Base-by-base conservation (phyloP, 768 basidiomycete species). In the Wakefieldia striispora region DNA sequence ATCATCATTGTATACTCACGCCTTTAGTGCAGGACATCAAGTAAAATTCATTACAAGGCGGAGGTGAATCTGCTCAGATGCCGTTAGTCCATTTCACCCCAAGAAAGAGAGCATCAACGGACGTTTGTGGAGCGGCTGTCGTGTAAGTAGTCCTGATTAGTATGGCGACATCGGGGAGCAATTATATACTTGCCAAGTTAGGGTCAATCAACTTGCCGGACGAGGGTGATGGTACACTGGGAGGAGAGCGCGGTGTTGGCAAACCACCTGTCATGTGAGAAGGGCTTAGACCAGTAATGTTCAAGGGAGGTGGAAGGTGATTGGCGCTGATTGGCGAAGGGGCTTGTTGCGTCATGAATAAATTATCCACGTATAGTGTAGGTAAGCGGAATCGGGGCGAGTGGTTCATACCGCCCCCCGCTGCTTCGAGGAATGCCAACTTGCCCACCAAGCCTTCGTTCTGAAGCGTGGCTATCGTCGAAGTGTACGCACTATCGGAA, bases 41-140 rank as follows among this genome's bases (percentile, higher is more conserved):
- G 67, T 91, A 91, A 62, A 82, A 79, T 68, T 91, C 88, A 59
- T 91, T 91, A 73, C 89, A 91, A 11, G 89, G 89, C 13, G 89
- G 88, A 29, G 89, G 89, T 51, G 77, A 80, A 70, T 91, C 89
- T 91, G 65, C 40, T 46, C 39, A 51, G 41, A 33, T 37, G 44
- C 29, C 6, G 56, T 56, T 37, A 55, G 43, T 34, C 47, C 7
- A 3, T 44, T 23, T 43, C 14, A 36, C 17, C 13, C 31, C 21
- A 11, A 19, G 24, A 29, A 47, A 55, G 29, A 50, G 52, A 42
- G 37, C 41, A 29, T 62, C 34, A 10, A 73, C 84, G 51, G 64
- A 86, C 87, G 86, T 73, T 88, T 87, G 61, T 89, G 87, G 48
- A 89, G 72, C 29, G 86, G 86, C 87, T 90, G 58, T 45, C 29